These are phyloP conservation scores for Hypholoma fasciculare DNA, from an alignment of 768 basidiomycete species.

Conservation along the genomic window DNA sequence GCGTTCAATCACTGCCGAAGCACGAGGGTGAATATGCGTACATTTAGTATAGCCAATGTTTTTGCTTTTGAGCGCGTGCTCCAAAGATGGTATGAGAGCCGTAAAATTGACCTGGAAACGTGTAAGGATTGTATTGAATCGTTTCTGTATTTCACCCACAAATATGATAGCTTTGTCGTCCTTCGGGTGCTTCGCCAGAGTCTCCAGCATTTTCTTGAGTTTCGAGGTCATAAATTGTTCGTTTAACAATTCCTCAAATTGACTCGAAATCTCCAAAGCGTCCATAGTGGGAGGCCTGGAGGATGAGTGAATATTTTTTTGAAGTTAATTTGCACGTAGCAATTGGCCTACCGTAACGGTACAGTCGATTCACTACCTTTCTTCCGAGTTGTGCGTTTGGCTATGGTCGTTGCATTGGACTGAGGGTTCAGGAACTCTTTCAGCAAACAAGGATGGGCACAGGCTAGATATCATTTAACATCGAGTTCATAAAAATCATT, in stretches of 20 bases:
- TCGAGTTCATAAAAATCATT: neutral
- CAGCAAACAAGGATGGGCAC: neutral
- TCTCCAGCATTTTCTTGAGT: neutral
- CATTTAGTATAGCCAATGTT: neutral
- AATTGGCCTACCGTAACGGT: too few species aligned
- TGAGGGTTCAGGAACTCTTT: too few species aligned
- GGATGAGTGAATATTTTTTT: too few species aligned
- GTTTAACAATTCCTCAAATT: neutral
- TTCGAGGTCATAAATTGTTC: neutral
- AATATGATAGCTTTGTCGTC: neutral
- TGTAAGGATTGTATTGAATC: neutral
- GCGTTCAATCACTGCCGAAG: neutral
- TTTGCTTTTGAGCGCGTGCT: neutral
- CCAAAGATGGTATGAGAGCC: neutral
- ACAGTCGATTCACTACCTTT: too few species aligned
- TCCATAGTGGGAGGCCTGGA: neutral
- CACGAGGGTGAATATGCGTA: neutral
- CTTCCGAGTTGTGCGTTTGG: too few species aligned
- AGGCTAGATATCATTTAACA: neutral
- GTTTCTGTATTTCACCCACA: neutral
- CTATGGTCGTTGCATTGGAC: too few species aligned
- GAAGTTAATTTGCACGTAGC: too few species aligned
- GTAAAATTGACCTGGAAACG: neutral
- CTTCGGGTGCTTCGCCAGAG: neutral
- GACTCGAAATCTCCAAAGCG: neutral